phyloP scores from a whole-genome alignment of 2,329 filamentous ascomycete species.

The Mycosphaerella sp. region DNA sequence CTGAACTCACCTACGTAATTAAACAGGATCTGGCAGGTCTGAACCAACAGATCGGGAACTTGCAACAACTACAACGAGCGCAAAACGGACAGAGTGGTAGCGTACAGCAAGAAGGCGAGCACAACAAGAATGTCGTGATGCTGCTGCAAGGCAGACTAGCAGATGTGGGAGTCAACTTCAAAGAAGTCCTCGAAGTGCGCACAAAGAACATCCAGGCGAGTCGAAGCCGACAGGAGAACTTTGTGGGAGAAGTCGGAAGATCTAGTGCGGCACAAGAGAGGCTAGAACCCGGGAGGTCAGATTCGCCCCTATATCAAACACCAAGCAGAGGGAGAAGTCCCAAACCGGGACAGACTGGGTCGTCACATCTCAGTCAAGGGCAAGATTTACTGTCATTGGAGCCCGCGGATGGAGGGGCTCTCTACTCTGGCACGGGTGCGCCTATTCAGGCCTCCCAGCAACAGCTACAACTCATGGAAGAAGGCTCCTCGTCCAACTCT shows the following conservation, averaged over 20 bases:
- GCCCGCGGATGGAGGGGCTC: slow-evolving; percentile 33
- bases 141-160: slow-evolving; percentile 86
- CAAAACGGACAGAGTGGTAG: slow-evolving; percentile 52
- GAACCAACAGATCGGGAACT: slow-evolving; percentile 77
- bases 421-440: slow-evolving; percentile 34
- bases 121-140: slow-evolving; percentile 95
- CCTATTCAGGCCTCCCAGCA: slow-evolving; percentile 52
- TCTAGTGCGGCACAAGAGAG: slow-evolving; percentile 9
- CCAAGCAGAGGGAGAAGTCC: slow-evolving; percentile 60
- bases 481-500: slow-evolving; percentile 74
- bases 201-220: slow-evolving; percentile 98
- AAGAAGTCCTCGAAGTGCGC: slow-evolving; percentile 90
- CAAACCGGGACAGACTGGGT: slow-evolving; percentile 35
- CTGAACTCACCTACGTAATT: slow-evolving; percentile 94
- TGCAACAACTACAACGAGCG: slow-evolving; percentile 68
- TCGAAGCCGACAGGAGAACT: slow-evolving; percentile 87
- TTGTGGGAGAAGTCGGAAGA: slow-evolving; percentile 83
- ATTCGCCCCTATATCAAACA: slow-evolving; percentile 69
- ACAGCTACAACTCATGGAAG: slow-evolving; percentile 81
- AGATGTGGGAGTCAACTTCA: slow-evolving; percentile 91
- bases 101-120: slow-evolving; percentile 76
- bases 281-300: slow-evolving; percentile 40
- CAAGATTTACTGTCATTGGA: slow-evolving; percentile 48
- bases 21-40: slow-evolving; percentile 86
- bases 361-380: slow-evolving; percentile 7